Base-by-base conservation (phyloP, 2,329 filamentous ascomycete genomes). In the Diaporthe humulicola region DNA sequence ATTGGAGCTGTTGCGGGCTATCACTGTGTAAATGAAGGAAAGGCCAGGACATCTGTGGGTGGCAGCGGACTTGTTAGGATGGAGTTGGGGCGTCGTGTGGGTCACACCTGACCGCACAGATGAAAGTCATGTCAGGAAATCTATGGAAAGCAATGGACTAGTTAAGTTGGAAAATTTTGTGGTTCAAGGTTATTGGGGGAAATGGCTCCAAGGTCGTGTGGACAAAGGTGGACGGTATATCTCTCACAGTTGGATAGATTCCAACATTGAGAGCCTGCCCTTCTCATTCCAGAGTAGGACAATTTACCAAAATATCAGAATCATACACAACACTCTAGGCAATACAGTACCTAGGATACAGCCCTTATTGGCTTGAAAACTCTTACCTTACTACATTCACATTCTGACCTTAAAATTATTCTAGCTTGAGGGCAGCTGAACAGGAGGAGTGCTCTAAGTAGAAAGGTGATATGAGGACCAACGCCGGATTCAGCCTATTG, bases 1-100 rank as follows among this genome's bases (percentile, higher is more conserved):
- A 57, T 73, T 19, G 58, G 36, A n/a, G 71, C n/a, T 64, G 15
- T 73, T 17, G 58, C 58, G 17, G 48, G 66, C n/a, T 48, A 57
- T 50, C 40, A 42, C 33, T 42, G 56, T 15, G 2, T 56, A 42
- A n/a, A 67, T 5, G 45, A 73, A 57, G 71, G 25, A 19, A 12
- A 45, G 1, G 36, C 33, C 25, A 73, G 58, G 57, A 66, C 19
- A 22, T 45, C 64, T 12, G 22, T 52, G 30, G 61, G 52, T 7
- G 45, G 45, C 14, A 38, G 45, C 8, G 61, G 61, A 12, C 61
- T 67, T 38, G 15, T 38, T 0, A 67, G 38, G 45, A 67, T 67
- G 45, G 19, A 15, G 22, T 36, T 52, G 57, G 45, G 42, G 33
- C 30, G 45, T 42, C 33, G 22, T 7, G 6, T 66, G 42, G 42